Evolutionary conservation across 75 land plant species (phyloP).

Genomic region (Picea sitchensis): DNA sequence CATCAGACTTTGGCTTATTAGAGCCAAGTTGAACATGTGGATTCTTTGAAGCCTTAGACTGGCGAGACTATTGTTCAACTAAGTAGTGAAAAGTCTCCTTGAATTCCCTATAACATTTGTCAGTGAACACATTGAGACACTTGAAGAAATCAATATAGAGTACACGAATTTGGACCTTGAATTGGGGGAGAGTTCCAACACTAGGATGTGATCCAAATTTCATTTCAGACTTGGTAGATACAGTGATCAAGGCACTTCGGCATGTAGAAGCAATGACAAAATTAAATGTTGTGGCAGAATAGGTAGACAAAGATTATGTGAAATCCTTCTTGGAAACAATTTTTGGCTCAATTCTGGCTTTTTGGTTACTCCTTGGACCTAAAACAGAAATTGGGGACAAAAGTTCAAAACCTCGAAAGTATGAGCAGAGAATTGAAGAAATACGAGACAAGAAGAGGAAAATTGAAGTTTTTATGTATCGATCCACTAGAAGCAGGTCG

Average conservation of each 20-base stretch:
- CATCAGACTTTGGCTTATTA: slow-evolving; percentile 79
- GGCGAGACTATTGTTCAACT: slow-evolving; percentile 81
- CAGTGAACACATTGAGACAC: slow-evolving; percentile 90
- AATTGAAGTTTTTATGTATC: too few relatives aligned
- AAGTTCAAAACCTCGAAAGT: too few relatives aligned
- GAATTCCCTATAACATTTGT: slow-evolving; percentile 89
- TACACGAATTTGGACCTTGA: slow-evolving; percentile 75
- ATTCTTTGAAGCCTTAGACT: slow-evolving; percentile 92
- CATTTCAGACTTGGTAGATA: slow-evolving; percentile 83
- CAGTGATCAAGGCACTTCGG: slow-evolving; percentile 78
- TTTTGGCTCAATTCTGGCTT: slow-evolving; percentile 54
- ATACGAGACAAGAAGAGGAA: too few relatives aligned
- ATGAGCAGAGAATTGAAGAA: too few relatives aligned
- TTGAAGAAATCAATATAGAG: slow-evolving; percentile 91
- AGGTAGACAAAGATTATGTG: slow-evolving; percentile 21
- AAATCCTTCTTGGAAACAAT: slow-evolving; percentile 25
- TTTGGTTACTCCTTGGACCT: slow-evolving; percentile 37
- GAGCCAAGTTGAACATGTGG: slow-evolving; percentile 94
- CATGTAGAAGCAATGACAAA: slow-evolving; percentile 32
- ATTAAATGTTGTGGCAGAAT: not conserved
- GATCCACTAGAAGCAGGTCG: too few relatives aligned
- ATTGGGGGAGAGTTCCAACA: slow-evolving; percentile 95
- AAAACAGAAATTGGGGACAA: not conserved
- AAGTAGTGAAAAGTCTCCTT: slow-evolving; percentile 81
- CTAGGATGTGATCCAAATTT: slow-evolving; percentile 65